A percentile compares a stretch with the other conserved stretches of the same genome.
Conservation (phyloP, 352 stramenopile genomes). For the Pythium pyrilobum region DNA sequence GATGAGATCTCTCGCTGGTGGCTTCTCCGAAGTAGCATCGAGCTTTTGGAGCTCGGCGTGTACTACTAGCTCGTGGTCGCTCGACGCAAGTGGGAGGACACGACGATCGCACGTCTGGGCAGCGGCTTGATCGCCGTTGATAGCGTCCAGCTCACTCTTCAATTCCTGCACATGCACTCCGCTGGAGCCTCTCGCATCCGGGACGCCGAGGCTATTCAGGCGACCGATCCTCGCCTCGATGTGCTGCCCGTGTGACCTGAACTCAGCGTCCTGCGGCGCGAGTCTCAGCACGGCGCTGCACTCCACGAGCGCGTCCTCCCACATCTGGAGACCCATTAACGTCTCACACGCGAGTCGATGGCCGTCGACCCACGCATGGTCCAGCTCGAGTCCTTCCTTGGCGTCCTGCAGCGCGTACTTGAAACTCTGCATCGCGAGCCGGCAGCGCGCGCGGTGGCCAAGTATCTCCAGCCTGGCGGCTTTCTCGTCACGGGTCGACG, state of each 20-base stretch:
- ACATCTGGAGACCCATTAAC: background rate
- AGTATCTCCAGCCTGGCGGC: background rate
- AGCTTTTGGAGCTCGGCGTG: too few species aligned
- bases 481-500: too few species aligned
- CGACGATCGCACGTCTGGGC: too few species aligned
- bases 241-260: background rate
- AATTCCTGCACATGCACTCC: too few species aligned
- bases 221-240: background rate
- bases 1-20: too few species aligned
- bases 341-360: background rate
- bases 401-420: background rate
- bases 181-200: too few species aligned
- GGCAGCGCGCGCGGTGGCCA: slow-evolving; percentile 2
- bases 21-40: too few species aligned
- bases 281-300: background rate
- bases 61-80: too few species aligned
- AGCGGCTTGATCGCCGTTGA: too few species aligned
- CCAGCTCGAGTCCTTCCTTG: background rate
- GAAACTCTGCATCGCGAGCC: background rate
- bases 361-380: background rate
- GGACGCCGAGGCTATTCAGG: too few species aligned
- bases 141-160: too few species aligned
- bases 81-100: too few species aligned
- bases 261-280: background rate
- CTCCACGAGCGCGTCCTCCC: background rate